Evolutionary conservation across 2,329 filamentous ascomycete genomes (phyloP).

Genomic region (Scytalidium lignicola): DNA sequence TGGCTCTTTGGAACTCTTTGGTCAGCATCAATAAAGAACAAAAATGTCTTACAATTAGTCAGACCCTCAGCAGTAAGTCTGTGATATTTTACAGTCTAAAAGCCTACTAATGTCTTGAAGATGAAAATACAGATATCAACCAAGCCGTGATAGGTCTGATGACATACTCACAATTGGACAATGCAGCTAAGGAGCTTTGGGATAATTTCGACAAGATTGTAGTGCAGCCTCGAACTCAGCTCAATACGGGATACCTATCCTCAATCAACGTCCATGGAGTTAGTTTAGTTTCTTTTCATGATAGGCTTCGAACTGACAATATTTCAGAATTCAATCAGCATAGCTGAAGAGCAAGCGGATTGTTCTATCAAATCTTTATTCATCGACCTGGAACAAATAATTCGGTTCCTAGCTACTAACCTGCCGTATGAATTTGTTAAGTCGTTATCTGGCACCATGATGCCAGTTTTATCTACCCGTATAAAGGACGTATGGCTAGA

Average conservation of each 20-base stretch:
- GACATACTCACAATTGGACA: slow-evolving; percentile 56
- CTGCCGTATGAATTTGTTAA: slow-evolving; percentile 51
- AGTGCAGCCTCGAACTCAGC: slow-evolving; percentile 53
- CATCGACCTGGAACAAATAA: slow-evolving; percentile 45
- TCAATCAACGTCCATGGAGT: background rate
- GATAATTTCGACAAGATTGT: slow-evolving; percentile 58
- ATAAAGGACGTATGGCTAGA: slow-evolving; percentile 73
- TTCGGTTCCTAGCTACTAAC: slow-evolving; percentile 46
- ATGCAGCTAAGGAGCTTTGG: slow-evolving; percentile 56
- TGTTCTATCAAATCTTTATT: slow-evolving; percentile 46
- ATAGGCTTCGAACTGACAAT: background rate
- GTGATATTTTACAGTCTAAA: background rate
- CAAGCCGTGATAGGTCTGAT: slow-evolving; percentile 52
- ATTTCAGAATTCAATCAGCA: slow-evolving; percentile 36
- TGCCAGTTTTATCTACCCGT: slow-evolving; percentile 62
- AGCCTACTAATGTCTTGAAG: slow-evolving; percentile 5
- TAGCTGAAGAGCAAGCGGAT: slow-evolving; percentile 37
- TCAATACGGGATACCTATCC: slow-evolving; percentile 17
- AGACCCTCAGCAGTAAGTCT: slow-evolving; percentile 9
- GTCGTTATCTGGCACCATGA: slow-evolving; percentile 62
- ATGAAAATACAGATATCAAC: slow-evolving; percentile 41
- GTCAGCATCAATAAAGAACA: slow-evolving; percentile 56
- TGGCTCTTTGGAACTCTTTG: slow-evolving; percentile 65
- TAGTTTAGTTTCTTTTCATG: background rate
- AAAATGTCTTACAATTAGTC: slow-evolving; percentile 48